Evolutionary conservation across 768 basidiomycete species (phyloP), one percentile per base, ranked within the genome.

Genomic region (Naganishia kalamii): DNA sequence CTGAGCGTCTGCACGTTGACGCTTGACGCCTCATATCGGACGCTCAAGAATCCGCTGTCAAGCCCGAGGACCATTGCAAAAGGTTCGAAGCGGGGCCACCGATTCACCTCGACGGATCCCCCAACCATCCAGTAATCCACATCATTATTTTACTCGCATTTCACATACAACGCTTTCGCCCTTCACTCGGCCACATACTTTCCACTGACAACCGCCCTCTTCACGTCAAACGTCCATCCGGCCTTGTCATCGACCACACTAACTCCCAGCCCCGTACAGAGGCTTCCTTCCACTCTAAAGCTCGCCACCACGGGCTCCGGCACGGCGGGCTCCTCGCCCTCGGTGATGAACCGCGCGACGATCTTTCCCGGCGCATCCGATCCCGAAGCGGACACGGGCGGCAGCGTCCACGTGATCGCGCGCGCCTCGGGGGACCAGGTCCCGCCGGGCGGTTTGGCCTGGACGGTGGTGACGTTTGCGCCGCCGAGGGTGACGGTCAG

Each of bases 401-500:
- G 70, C 25, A 78, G 60, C 23, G 71, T 67, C 74, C 76, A 77
- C 5, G 69, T 68, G 64, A 80, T 75, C n/a, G 70, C 67, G 12
- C 73, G 66, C 13, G 70, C 69, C 23, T 73, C 66, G 0, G 76
- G 71, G 12, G 69, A 67, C 69, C 77, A 80, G 12, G 71, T 71
- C 10, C 76, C 79, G 6, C 76, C 70, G 13, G 72, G 62, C 6
- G 80, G 80, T 69, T 81, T 81, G 23, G 79, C 76, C 65, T 81
- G 80, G 35, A 79, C 77, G 41, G 75, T 74, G n/a, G 62, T 50
- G 7, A 79, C 72, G 0, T 54, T 50, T 30, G 74, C 67, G 37
- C 63, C 40, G 0, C 67, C 69, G 70, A 81, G 73, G 2, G 72
- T 67, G 8, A 79, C 75, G 5, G 70, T 64, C 21, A 79, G 61